Percentiles rank a stretch among this genome's conserved stretches.
Conservation (phyloP, 1,139 yeast species). For the Yamadazyma friedrichii region DNA sequence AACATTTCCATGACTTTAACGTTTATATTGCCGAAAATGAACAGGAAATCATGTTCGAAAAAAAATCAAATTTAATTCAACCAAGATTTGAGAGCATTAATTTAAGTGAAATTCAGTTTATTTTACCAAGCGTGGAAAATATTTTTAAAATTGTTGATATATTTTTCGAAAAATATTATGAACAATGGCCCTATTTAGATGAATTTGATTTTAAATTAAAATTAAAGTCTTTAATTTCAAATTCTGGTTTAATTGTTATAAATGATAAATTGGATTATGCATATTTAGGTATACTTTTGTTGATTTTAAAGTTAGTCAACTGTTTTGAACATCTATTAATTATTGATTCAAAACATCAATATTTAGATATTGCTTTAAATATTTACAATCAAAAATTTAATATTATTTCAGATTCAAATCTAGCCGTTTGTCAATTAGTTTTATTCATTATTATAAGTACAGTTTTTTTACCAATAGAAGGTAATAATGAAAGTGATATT, state of each 20-base stretch:
- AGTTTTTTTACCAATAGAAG: slow-evolving; percentile 5
- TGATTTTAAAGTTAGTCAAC: slow-evolving; percentile 20
- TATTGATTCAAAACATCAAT: slow-evolving; percentile 2
- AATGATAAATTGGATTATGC: slow-evolving; percentile 22
- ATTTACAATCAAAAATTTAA: slow-evolving; percentile 7
- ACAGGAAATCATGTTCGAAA: slow-evolving; percentile 4
- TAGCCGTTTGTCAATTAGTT: slow-evolving; percentile 6
- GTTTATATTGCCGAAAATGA: slow-evolving; percentile 7
- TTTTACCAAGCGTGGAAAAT: slow-evolving; percentile 42
- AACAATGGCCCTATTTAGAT: slow-evolving; percentile 48
- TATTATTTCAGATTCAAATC: slow-evolving; percentile 1
- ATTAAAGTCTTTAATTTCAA: slow-evolving; percentile 20
- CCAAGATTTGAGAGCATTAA: slow-evolving; percentile 1
- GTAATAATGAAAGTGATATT: slow-evolving; percentile 3
- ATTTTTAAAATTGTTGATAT: slow-evolving; percentile 45
- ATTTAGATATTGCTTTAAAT: slow-evolving; percentile 5
- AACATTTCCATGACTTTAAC: slow-evolving; percentile 5
- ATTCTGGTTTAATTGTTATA: slow-evolving; percentile 8
- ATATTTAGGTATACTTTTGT: slow-evolving; percentile 21
- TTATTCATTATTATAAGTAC: slow-evolving; percentile 3
- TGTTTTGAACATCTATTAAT: slow-evolving; percentile 4
- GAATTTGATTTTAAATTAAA: slow-evolving; percentile 29
- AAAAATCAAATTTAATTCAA: neutral
- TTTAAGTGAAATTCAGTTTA: slow-evolving; percentile 2
- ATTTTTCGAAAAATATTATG: slow-evolving; percentile 44